These are phyloP conservation scores for Claviceps cyperi DNA, from an alignment of 2,329 filamentous ascomycete genomes.

Conservation along the genomic window DNA sequence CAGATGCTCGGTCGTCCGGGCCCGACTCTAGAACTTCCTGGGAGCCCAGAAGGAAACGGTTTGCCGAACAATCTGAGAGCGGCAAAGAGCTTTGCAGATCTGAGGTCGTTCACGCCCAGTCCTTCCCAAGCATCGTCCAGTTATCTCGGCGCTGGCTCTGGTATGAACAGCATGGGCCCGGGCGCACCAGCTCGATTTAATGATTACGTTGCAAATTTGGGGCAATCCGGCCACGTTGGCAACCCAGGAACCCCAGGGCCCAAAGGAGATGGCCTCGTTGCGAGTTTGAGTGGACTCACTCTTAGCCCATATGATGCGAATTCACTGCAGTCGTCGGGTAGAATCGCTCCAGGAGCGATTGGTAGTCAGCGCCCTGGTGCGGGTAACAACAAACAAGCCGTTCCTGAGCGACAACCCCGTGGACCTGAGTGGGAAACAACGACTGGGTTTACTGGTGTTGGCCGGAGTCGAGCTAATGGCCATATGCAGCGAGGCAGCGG, in stretches of 20 bases:
- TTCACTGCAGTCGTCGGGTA: constrained; percentile 20
- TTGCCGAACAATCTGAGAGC: constrained; percentile 72
- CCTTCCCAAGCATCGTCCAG: constrained; percentile 75
- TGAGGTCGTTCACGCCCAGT: constrained; percentile 89
- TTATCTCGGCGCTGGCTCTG: constrained; percentile 38
- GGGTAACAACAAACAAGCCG: constrained; percentile 27
- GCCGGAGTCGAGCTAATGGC: constrained; percentile 41
- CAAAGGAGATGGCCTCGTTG: constrained; percentile 28
- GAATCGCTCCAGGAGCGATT: constrained; percentile 45
- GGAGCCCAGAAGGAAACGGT: constrained; percentile 49
- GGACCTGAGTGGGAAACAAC: constrained; percentile 47
- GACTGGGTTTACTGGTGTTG: constrained; percentile 34
- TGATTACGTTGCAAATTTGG: constrained; percentile 28
- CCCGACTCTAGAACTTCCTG: constrained; percentile 77
- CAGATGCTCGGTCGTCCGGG: constrained; percentile 66
- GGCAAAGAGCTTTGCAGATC: constrained; percentile 91
- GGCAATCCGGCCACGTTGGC: constrained; percentile 20
- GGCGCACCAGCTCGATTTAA: constrained; percentile 26
- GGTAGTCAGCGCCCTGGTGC: constrained; percentile 48
- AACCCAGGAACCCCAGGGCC: constrained; percentile 24
- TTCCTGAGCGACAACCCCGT: constrained; percentile 48
- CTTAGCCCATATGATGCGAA: constrained; percentile 36
- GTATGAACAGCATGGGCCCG: constrained; percentile 39
- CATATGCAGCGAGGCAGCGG: constrained; percentile 49
- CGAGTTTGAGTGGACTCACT: constrained; percentile 34